These are phyloP conservation scores for Dittrichia graveolens DNA, from an alignment of 129 eudicot species.

Conservation along the genomic window DNA sequence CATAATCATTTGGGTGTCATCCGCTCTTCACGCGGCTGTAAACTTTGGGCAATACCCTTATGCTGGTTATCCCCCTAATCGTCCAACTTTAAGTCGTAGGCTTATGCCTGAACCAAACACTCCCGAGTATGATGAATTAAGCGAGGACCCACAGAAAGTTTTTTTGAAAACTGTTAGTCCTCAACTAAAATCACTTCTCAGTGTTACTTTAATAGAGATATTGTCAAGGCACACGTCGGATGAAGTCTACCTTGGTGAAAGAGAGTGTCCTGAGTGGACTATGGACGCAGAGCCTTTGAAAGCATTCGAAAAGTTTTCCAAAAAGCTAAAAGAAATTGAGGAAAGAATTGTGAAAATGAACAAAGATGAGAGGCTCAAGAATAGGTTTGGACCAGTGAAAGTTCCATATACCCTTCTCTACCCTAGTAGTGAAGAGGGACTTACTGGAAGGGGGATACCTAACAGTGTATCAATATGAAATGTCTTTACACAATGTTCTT, in stretches of 20 bases:
- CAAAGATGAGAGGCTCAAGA: constrained; percentile 38
- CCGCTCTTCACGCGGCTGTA: constrained; percentile 70
- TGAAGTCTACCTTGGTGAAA: constrained; percentile 53
- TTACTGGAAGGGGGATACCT: constrained; percentile 60
- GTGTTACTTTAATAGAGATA: constrained; percentile 46
- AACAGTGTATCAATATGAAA: constrained; percentile 48
- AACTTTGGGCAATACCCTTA: constrained; percentile 69
- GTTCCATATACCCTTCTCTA: constrained; percentile 48
- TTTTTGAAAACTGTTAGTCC: constrained; percentile 44
- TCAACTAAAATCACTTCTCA: constrained; percentile 41
- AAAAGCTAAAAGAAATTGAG: constrained; percentile 43
- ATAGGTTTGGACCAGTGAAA: constrained; percentile 42
- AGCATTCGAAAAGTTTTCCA: constrained; percentile 49
- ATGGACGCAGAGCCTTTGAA: constrained; percentile 40
- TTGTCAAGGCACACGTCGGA: constrained; percentile 54
- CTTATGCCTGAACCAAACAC: constrained; percentile 51
- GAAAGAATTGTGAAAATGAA: constrained; percentile 28
- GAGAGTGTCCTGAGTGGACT: constrained; percentile 54
- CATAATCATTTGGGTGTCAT: constrained; percentile 56
- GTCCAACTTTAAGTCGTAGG: constrained; percentile 55
- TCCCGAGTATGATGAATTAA: constrained; percentile 46
- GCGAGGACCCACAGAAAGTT: constrained; percentile 31
- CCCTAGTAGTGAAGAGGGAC: constrained; percentile 47
- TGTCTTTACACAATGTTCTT: not conserved
- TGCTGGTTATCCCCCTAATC: constrained; percentile 50